These are phyloP conservation scores for Colletotrichum salicis DNA, from an alignment of 2,329 filamentous ascomycete genomes.

Conservation along the genomic window DNA sequence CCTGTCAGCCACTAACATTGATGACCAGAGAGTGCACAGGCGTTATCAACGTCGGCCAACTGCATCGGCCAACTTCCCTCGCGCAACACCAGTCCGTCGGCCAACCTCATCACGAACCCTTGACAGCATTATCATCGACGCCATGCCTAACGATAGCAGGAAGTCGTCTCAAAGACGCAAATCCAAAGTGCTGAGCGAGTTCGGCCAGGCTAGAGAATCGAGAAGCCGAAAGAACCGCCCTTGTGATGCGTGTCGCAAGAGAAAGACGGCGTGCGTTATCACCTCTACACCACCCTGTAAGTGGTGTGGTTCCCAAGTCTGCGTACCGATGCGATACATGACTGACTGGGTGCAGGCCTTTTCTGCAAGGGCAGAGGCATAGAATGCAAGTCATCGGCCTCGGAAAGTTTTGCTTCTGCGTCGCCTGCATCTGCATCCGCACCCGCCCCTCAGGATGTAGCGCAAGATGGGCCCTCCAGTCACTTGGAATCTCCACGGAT, in stretches of 20 bases:
- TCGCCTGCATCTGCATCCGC: background rate
- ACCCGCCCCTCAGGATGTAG: background rate
- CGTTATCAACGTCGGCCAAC: background rate
- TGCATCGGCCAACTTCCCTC: background rate
- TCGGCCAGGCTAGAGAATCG: conserved; percentile 51
- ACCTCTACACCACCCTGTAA: conserved; percentile 56
- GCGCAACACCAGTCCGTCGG: background rate
- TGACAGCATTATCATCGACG: background rate
- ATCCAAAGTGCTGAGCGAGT: conserved; percentile 54
- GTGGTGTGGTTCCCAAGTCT: conserved; percentile 29
- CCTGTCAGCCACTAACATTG: conserved; percentile 3
- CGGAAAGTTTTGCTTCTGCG: background rate
- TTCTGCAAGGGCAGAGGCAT: conserved; percentile 49
- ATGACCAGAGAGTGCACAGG: background rate
- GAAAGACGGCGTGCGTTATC: conserved; percentile 61
- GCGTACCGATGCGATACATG: background rate
- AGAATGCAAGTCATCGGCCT: conserved; percentile 45
- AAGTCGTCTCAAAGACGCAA: conserved; percentile 42
- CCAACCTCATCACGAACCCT: background rate
- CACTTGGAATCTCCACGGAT: background rate
- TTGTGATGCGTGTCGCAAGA: conserved; percentile 56
- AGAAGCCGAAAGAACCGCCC: conserved; percentile 58
- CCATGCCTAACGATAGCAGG: background rate
- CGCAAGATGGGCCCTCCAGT: background rate
- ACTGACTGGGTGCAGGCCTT: conserved; percentile 38